phyloP scores from a whole-genome alignment of 1,284 basidiomycete species.

The Puccinia novopanici region DNA sequence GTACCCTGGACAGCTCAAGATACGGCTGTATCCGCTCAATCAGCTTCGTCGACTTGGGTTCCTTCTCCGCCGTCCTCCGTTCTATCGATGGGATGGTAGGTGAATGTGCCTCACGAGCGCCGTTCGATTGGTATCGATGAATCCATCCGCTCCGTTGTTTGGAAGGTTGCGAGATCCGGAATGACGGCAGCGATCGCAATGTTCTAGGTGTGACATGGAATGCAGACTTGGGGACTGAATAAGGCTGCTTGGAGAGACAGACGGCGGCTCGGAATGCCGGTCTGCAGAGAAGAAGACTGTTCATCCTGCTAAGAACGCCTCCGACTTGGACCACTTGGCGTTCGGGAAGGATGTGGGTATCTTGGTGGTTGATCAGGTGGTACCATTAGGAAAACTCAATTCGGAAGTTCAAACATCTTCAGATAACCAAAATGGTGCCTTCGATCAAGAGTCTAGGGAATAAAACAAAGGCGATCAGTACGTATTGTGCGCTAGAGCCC shows the following conservation, averaged over 20 bases:
- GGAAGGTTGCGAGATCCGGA: background rate
- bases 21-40: conserved; percentile 32
- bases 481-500: too few relatives aligned
- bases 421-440: too few relatives aligned
- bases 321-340: too few relatives aligned
- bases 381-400: too few relatives aligned
- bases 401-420: too few relatives aligned
- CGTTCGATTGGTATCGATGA: conserved; percentile 6
- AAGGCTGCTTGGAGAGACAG: background rate
- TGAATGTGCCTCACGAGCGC: background rate
- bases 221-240: background rate
- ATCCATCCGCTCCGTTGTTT: background rate
- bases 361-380: background rate
- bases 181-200: background rate
- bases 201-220: background rate
- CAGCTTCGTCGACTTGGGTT: background rate
- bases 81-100: background rate
- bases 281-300: background rate
- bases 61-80: background rate
- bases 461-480: too few relatives aligned
- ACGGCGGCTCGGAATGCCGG: background rate
- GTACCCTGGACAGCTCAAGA: conserved; percentile 23
- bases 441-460: too few relatives aligned
- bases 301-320: background rate
- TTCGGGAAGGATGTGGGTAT: too few relatives aligned